Conservation (phyloP, 192 early-diverging fungal genomes). For the Podila epigama region DNA sequence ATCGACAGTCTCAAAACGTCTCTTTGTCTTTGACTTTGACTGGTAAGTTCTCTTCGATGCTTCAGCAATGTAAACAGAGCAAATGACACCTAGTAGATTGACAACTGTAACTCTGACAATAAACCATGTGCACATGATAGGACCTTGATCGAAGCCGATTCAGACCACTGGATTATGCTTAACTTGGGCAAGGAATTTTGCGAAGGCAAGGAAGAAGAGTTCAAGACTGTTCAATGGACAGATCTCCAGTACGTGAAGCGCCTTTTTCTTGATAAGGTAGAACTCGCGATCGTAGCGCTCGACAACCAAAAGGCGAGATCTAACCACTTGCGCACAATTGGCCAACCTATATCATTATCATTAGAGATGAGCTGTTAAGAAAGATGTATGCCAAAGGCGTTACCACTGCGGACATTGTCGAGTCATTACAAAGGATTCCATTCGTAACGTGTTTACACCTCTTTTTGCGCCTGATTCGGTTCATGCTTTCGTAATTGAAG, state of each 20-base stretch:
- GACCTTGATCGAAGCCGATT: slow-evolving; percentile 70
- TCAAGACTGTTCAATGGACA: slow-evolving; percentile 60
- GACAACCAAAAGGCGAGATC: too few relatives aligned
- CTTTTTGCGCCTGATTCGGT: too few relatives aligned
- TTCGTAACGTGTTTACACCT: slow-evolving; percentile 37
- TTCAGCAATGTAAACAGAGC: too few relatives aligned
- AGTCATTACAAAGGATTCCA: slow-evolving; percentile 41
- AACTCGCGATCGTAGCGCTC: too few relatives aligned
- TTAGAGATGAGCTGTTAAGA: slow-evolving; percentile 36
- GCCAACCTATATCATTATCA: too few relatives aligned
- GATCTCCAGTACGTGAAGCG: slow-evolving; percentile 61
- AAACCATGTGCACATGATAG: not conserved
- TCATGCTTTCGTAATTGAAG: too few relatives aligned
- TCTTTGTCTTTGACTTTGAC: slow-evolving; percentile 76
- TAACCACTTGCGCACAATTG: too few relatives aligned
- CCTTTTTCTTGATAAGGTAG: not conserved
- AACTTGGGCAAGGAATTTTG: slow-evolving; percentile 45
- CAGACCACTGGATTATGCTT: slow-evolving; percentile 59
- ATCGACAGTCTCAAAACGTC: slow-evolving; percentile 16
- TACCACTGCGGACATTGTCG: slow-evolving; percentile 29
- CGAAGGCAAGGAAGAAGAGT: slow-evolving; percentile 27
- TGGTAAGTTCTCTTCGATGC: too few relatives aligned
- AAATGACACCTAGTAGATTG: too few relatives aligned
- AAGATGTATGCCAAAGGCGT: slow-evolving; percentile 49
- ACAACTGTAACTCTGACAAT: too few relatives aligned